Conservation (phyloP, 2,329 filamentous ascomycete species). For the Teratosphaeria pseudoeucalypti region DNA sequence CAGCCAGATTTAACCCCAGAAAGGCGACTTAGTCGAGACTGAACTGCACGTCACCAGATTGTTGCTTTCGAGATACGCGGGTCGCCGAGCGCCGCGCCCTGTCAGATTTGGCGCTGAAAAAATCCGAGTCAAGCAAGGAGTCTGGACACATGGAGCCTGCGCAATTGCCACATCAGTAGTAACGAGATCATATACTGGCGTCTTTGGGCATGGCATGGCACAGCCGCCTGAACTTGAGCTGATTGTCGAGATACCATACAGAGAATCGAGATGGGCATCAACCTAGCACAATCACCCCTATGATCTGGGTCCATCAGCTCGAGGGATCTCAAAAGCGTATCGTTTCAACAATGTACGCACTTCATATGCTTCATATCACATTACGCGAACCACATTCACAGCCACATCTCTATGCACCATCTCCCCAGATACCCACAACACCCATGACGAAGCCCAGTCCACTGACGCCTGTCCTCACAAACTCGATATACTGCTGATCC, state of each 20-base stretch:
- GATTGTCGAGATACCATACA: neutral
- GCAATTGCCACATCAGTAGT: neutral
- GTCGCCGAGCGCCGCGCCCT: no score
- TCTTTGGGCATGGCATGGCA: neutral
- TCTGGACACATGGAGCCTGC: neutral
- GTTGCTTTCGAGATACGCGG: no score
- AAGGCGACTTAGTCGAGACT: no score
- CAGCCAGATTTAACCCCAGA: no score
- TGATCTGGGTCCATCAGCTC: neutral
- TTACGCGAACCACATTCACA: neutral
- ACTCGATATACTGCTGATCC: constrained; percentile 32
- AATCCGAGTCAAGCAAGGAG: no score
- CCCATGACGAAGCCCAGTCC: constrained; percentile 37
- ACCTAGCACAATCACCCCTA: neutral
- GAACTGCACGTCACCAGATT: no score
- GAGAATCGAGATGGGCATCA: neutral
- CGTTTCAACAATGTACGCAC: neutral
- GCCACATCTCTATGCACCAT: constrained; percentile 23
- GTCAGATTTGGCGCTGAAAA: no score
- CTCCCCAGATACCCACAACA: constrained; percentile 41
- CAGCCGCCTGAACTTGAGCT: neutral
- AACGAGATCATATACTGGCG: neutral
- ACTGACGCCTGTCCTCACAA: constrained; percentile 31
- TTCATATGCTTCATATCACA: neutral
- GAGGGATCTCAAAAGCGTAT: neutral